Percentiles rank a stretch among this genome's conserved stretches.
Evolutionary conservation across 2,329 filamentous ascomycete species (phyloP).

Genomic region (Trichoderma afroharzianum): DNA sequence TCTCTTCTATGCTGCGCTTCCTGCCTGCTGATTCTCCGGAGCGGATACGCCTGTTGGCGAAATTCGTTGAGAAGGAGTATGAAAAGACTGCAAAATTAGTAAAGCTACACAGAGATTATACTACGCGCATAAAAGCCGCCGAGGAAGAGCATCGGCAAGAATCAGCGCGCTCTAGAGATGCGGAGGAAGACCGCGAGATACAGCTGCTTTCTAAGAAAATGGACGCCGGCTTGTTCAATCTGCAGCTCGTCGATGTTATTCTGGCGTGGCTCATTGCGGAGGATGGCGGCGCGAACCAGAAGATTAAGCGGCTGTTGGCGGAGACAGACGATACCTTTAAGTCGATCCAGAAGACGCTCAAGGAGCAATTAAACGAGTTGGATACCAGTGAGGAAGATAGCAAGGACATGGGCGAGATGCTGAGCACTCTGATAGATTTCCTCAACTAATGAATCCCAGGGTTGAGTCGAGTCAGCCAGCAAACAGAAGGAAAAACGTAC

Average conservation of each 20-base stretch:
- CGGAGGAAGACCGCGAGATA: slow-evolving; percentile 53
- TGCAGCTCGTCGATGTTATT: slow-evolving; percentile 81
- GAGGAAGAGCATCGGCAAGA: slow-evolving; percentile 46
- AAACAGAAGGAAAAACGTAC: not conserved
- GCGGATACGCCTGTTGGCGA: slow-evolving; percentile 81
- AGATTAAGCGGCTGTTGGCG: slow-evolving; percentile 60
- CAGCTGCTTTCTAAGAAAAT: slow-evolving; percentile 73
- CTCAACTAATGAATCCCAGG: slow-evolving; percentile 30
- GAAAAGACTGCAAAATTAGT: slow-evolving; percentile 76
- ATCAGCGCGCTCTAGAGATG: slow-evolving; percentile 19
- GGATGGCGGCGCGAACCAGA: slow-evolving; percentile 69
- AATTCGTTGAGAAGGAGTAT: slow-evolving; percentile 94
- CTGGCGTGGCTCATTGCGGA: slow-evolving; percentile 91
- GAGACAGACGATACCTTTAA: slow-evolving; percentile 64
- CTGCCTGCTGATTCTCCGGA: slow-evolving; percentile 73
- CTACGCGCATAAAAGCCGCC: slow-evolving; percentile 53
- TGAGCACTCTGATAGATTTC: slow-evolving; percentile 50
- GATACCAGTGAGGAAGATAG: slow-evolving; percentile 57
- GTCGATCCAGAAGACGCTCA: slow-evolving; percentile 63
- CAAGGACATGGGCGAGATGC: slow-evolving; percentile 55
- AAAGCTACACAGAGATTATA: slow-evolving; percentile 67
- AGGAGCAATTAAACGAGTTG: slow-evolving; percentile 53
- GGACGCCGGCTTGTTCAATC: slow-evolving; percentile 77
- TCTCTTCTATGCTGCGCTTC: slow-evolving; percentile 74
- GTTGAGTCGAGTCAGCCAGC: not conserved